Evolutionary conservation across 305 asterid genomes (phyloP).

Genomic region (Fraxinus albicans): DNA sequence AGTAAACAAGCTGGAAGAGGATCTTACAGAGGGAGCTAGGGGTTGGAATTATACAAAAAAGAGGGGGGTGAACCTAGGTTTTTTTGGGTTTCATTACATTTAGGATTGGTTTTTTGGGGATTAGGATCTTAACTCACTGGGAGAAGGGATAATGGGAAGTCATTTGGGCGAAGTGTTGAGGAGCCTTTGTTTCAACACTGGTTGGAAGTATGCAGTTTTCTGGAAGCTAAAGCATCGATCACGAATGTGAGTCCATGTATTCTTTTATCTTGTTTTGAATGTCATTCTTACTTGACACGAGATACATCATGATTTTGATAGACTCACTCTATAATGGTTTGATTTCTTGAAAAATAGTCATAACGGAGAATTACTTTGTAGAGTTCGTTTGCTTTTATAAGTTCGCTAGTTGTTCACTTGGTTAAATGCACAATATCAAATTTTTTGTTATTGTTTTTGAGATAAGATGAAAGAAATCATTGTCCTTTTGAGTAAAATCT

Average conservation of each 20-base stretch:
- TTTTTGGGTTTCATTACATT: slow-evolving; percentile 37
- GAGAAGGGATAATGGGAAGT: slow-evolving; percentile 66
- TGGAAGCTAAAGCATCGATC: slow-evolving; percentile 87
- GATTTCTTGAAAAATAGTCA: neutral
- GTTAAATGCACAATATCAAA: neutral
- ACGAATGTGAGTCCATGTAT: slow-evolving; percentile 67
- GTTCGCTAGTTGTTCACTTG: neutral
- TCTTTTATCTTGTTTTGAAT: slow-evolving; percentile 19
- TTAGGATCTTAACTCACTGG: slow-evolving; percentile 46
- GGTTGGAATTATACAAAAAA: slow-evolving; percentile 19
- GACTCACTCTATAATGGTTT: neutral
- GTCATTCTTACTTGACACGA: neutral
- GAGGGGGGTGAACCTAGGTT: slow-evolving; percentile 37
- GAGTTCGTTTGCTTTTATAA: slow-evolving; percentile 10
- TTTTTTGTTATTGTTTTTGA: neutral
- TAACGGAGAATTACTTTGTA: neutral
- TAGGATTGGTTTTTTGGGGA: slow-evolving; percentile 44
- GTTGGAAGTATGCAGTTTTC: slow-evolving; percentile 90
- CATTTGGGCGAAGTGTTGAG: slow-evolving; percentile 68
- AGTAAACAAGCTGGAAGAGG: slow-evolving; percentile 99
- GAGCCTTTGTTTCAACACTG: slow-evolving; percentile 71
- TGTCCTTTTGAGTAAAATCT: neutral
- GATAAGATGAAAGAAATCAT: slow-evolving; percentile 12
- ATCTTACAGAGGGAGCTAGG: slow-evolving; percentile 98
- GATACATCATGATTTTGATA: slow-evolving; percentile 5